Base-by-base conservation (phyloP, 257 asterid species). In the Phtheirospermum japonicum region DNA sequence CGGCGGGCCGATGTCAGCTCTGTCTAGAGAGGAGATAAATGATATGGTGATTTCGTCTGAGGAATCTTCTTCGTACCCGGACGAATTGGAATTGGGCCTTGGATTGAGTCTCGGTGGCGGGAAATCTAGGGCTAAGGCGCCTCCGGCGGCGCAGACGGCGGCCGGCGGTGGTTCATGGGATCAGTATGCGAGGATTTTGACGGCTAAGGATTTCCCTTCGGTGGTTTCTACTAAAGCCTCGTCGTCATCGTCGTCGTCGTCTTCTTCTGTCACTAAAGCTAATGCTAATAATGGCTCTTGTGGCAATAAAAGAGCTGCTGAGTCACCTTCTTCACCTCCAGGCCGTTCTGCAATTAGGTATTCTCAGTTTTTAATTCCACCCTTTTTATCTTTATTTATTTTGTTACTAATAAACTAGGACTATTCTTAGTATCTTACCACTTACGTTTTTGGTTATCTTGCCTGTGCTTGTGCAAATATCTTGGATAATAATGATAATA, bases 281-380 rank as follows among this genome's bases (percentile, higher is more conserved):
- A 73, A 59, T 67, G 64, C 45, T 36, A 30, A 53, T 34, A 72
- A 57, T 77, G 76, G 77, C 48, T 64, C 78, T 14, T 79, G 82
- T 67, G 94, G 95, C 42, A 81, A 80, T 5, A 87, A 90, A 72
- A 77, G 96, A 70, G 71, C 77, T 46, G 97, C 95, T 23, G 90
- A 85, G 7, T 76, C 89, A 28, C 81, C 96, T n/a, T 66, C 79
- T 63, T 88, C 98, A 1, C 96, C 96, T 57, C 87, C 94, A 2
- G 74, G 59, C 49, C 92, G 87, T 63, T 75, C 92, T 51, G 80
- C 76, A 39, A 69, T 84, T 64, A 81, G 90, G 93, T 85, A 64
- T 39, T 20, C 0, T 34, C 11, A 6, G 0, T 31, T 53, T 40
- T 13, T 73, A 31, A 3, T 54, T 4, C 23, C 26, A 11, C 23